A percentile compares a stretch with the other conserved stretches of the same genome.
Evolutionary conservation across 306 rosid genomes (phyloP).

Genomic region (Dryas octopetala): DNA sequence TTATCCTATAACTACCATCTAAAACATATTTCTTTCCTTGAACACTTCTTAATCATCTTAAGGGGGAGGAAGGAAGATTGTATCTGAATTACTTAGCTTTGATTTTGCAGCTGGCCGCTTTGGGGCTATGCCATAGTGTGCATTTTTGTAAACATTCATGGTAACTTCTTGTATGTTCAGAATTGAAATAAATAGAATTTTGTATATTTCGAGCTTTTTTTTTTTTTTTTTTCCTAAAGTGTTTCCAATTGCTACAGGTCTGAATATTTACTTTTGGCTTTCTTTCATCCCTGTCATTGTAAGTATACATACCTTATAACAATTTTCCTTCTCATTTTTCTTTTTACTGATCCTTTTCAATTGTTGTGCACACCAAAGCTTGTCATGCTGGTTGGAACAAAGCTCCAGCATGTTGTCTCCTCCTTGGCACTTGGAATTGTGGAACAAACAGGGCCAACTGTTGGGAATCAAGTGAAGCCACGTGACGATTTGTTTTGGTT

Average conservation of each 20-base stretch:
- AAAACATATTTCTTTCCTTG: neutral
- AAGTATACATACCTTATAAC: slow-evolving; percentile 32
- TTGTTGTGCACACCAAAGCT: slow-evolving; percentile 52
- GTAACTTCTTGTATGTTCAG: slow-evolving; percentile 36
- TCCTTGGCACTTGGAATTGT: slow-evolving; percentile 81
- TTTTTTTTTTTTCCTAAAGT: slow-evolving; percentile 18
- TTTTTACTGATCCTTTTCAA: slow-evolving; percentile 15
- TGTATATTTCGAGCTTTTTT: neutral
- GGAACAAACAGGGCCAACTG: slow-evolving; percentile 60
- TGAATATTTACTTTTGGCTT: slow-evolving; percentile 92
- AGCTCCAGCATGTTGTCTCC: slow-evolving; percentile 95
- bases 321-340: neutral
- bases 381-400: slow-evolving; percentile 93
- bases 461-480: slow-evolving; percentile 75
- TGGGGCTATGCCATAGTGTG: slow-evolving; percentile 90
- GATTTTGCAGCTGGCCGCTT: slow-evolving; percentile 76
- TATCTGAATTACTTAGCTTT: slow-evolving; percentile 15
- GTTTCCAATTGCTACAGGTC: slow-evolving; percentile 53
- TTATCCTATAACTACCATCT: neutral
- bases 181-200: neutral
- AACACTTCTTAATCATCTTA: slow-evolving; percentile 1
- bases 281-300: slow-evolving; percentile 95
- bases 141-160: slow-evolving; percentile 86
- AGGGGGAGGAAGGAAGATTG: neutral
- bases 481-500: slow-evolving; percentile 89